A percentile compares a stretch with the other conserved stretches of the same genome.
Evolutionary conservation across 495 filamentous ascomycete species (phyloP).

Genomic region (Aspergillus indologenus): DNA sequence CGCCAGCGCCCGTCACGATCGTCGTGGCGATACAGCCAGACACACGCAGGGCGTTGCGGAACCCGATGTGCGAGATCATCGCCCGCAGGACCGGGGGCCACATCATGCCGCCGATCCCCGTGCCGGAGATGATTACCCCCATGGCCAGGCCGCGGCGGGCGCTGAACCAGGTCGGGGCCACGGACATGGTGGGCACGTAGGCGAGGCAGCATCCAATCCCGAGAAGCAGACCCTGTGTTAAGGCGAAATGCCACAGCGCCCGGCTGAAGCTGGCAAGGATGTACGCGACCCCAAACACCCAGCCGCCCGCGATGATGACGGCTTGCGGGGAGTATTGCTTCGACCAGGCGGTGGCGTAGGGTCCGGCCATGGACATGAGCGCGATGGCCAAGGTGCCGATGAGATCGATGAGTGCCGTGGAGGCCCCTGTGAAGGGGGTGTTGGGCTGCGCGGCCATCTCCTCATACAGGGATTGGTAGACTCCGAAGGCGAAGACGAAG

Average conservation of each 20-base stretch:
- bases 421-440: constrained; percentile 38
- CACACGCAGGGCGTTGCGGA: constrained; percentile 51
- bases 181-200: constrained; percentile 51
- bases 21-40: constrained; percentile 44
- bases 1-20: constrained; percentile 45
- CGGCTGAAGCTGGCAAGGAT: constrained; percentile 57
- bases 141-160: constrained; percentile 52
- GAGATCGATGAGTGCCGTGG: constrained; percentile 38
- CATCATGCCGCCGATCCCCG: constrained; percentile 53
- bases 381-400: constrained; percentile 44
- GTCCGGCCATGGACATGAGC: constrained; percentile 46
- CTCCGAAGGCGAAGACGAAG: constrained; percentile 44
- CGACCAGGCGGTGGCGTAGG: constrained; percentile 37
- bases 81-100: constrained; percentile 46
- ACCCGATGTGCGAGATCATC: constrained; percentile 49
- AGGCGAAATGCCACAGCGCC: constrained; percentile 57
- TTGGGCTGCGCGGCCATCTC: constrained; percentile 29
- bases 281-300: constrained; percentile 35
- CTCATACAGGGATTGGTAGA: constrained; percentile 46
- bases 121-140: constrained; percentile 52
- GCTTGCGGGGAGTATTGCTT: constrained; percentile 38
- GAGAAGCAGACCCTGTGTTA: constrained; percentile 56
- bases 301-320: constrained; percentile 32
- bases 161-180: constrained; percentile 54
- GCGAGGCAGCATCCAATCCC: constrained; percentile 49